These are phyloP conservation scores for Podaxis sp. DNA, from an alignment of 768 basidiomycete genomes.

Conservation along the genomic window DNA sequence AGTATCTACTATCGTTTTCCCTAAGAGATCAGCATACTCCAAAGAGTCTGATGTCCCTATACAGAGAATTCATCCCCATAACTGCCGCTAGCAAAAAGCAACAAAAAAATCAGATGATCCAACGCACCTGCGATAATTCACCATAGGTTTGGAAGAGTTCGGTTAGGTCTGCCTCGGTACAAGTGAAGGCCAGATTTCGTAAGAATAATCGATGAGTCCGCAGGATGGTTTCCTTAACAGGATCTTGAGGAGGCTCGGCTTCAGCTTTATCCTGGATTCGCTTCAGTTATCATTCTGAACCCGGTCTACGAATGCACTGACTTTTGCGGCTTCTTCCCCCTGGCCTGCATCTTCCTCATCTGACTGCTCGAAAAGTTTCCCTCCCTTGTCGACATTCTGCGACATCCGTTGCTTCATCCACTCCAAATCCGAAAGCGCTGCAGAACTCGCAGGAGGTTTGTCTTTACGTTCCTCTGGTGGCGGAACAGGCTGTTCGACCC, in stretches of 20 bases:
- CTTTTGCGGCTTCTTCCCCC: slow-evolving; percentile 11
- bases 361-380: slow-evolving; percentile 62
- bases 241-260: slow-evolving; percentile 31
- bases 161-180: slow-evolving; percentile 68
- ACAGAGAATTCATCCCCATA: slow-evolving; percentile 42
- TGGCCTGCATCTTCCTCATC: slow-evolving; percentile 47
- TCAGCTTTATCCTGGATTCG: slow-evolving; percentile 11
- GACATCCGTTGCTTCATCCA: slow-evolving; percentile 74
- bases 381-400: slow-evolving; percentile 38
- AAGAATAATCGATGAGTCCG: slow-evolving; percentile 83
- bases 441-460: slow-evolving; percentile 22
- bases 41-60: slow-evolving; percentile 61
- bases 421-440: slow-evolving; percentile 63
- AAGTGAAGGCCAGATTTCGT: slow-evolving; percentile 92
- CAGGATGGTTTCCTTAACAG: slow-evolving; percentile 55
- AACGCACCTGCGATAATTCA: slow-evolving; percentile 70
- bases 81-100: slow-evolving; percentile 4
- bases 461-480: slow-evolving; percentile 20
- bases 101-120: background rate
- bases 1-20: slow-evolving; percentile 61
- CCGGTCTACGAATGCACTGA: slow-evolving; percentile 8
- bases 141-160: slow-evolving; percentile 71
- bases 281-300: background rate
- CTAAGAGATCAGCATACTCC: slow-evolving; percentile 36
- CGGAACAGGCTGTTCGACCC: slow-evolving; percentile 15